phyloP scores from a whole-genome alignment of 768 basidiomycete genomes.

The Kwoniella dejecticola region DNA sequence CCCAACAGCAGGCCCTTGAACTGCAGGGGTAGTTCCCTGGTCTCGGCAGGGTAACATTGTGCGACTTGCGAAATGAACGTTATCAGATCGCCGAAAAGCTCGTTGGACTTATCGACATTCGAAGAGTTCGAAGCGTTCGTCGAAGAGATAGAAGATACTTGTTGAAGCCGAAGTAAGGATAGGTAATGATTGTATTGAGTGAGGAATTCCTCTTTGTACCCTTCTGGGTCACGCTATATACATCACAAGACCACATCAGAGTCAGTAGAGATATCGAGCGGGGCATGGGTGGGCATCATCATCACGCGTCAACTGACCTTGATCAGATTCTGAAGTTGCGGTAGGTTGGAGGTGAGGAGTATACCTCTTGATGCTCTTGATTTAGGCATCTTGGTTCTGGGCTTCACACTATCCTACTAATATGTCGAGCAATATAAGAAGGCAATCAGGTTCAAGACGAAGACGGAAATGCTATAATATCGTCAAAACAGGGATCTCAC shows the following conservation, averaged over 20 bases:
- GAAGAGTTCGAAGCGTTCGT: conserved; percentile 28
- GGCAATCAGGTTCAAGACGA: too few relatives aligned
- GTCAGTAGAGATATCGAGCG: neutral
- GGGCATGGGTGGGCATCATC: neutral
- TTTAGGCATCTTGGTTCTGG: conserved; percentile 37
- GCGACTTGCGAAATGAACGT: conserved; percentile 92
- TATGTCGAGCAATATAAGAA: too few relatives aligned
- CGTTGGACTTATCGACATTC: conserved; percentile 66
- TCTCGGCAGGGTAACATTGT: conserved; percentile 89
- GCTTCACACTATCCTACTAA: neutral
- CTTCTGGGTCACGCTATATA: conserved; percentile 71
- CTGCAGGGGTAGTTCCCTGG: conserved; percentile 78
- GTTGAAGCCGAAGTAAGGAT: conserved; percentile 80
- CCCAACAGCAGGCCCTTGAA: conserved; percentile 76
- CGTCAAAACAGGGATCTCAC: too few relatives aligned
- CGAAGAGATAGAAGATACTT: conserved; percentile 42
- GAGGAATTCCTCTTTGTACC: conserved; percentile 91
- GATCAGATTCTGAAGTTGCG: conserved; percentile 94
- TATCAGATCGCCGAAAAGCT: conserved; percentile 82
- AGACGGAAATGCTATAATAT: too few relatives aligned
- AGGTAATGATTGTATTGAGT: conserved; percentile 97
- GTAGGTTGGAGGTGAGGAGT: conserved; percentile 82
- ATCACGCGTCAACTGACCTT: conserved; percentile 62
- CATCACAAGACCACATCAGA: neutral
- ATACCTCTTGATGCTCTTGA: conserved; percentile 61